Base-by-base conservation (phyloP, 129 eudicot genomes). In the Glebionis coronaria region DNA sequence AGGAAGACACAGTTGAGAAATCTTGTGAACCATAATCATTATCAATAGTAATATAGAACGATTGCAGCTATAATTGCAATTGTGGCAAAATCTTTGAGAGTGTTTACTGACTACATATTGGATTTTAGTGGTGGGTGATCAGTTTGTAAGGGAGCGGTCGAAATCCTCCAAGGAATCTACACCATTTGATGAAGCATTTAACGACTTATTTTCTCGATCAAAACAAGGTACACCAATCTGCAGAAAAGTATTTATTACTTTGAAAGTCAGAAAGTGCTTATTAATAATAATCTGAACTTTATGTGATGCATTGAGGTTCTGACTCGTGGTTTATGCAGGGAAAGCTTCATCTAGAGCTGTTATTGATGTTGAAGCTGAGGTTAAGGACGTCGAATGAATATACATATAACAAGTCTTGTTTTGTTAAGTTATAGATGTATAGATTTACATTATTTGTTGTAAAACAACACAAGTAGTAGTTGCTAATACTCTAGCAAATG, bases 361-460 rank as follows among this genome's bases (percentile, higher is more conserved):
- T 58, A 91, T 90, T 60, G 97, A 90, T 76, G 72, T 90, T 46
- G 97, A 90, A 79, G 97, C 97, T 18, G 97, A 90, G 73, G 80
- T 90, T 55, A 84, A 70, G 73, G 97, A 90, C 74, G 83, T 82
- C 16, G 97, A 90, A 47, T 61, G 54, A 52, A 69, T 18, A 60
- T 75, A 61, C 44, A 40, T 51, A 64, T 53, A 44, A 27, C n/a
- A 61, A 61, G 2, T 38, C 56, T n/a, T 49, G 20, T 69, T 40
- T 5, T 51, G 46, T 52, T 67, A 61, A 15, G 51, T 52, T 38
- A 18, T 52, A 9, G 27, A 76, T 76, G 54, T 76, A 71, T 31
- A 71, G 56, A 71, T 51, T 75, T 12, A 12, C 54, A 75, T 68
- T 53, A 61, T 61, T 53, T 61, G 75, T 61, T 46, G 63, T 40